Conservation (phyloP, 1,284 basidiomycete species). For the Irpex rosettiformis region DNA sequence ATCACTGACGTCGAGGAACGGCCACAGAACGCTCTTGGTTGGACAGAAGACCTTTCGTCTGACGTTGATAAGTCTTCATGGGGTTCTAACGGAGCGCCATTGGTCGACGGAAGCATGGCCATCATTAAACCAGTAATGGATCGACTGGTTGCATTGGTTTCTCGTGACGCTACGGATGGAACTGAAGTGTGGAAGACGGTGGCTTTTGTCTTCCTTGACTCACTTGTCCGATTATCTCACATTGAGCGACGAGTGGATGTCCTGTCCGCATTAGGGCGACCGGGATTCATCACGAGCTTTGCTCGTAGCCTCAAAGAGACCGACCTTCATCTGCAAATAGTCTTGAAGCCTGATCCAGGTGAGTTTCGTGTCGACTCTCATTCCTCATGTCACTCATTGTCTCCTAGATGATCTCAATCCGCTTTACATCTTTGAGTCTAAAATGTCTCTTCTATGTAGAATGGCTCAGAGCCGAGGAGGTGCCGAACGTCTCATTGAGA, state of each 20-base stretch:
- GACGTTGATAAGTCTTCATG: slow-evolving; percentile 33
- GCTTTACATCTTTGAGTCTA: slow-evolving; percentile 93
- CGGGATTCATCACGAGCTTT: slow-evolving; percentile 84
- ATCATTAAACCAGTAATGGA: slow-evolving; percentile 69
- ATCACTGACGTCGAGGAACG: slow-evolving; percentile 30
- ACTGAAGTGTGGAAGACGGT: slow-evolving; percentile 96
- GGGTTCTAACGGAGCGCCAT: slow-evolving; percentile 27
- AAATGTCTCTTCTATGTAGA: slow-evolving; percentile 85
- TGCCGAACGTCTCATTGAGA: slow-evolving; percentile 83
- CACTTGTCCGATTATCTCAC: slow-evolving; percentile 65
- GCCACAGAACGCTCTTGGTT: not conserved
- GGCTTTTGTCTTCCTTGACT: slow-evolving; percentile 84
- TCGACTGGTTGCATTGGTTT: slow-evolving; percentile 73
- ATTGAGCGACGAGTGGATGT: slow-evolving; percentile 60
- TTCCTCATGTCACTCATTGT: slow-evolving; percentile 1
- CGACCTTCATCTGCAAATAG: slow-evolving; percentile 75
- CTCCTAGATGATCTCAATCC: slow-evolving; percentile 81
- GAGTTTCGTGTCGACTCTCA: slow-evolving; percentile 21
- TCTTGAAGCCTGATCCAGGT: slow-evolving; percentile 90
- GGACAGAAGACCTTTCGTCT: not conserved
- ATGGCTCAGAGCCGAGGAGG: slow-evolving; percentile 81
- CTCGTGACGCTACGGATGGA: slow-evolving; percentile 91
- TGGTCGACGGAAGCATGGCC: slow-evolving; percentile 62
- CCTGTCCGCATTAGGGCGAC: slow-evolving; percentile 60
- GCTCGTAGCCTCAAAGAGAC: slow-evolving; percentile 82